phyloP scores from a whole-genome alignment of 305 asterid species.

The Solanum chacoense region DNA sequence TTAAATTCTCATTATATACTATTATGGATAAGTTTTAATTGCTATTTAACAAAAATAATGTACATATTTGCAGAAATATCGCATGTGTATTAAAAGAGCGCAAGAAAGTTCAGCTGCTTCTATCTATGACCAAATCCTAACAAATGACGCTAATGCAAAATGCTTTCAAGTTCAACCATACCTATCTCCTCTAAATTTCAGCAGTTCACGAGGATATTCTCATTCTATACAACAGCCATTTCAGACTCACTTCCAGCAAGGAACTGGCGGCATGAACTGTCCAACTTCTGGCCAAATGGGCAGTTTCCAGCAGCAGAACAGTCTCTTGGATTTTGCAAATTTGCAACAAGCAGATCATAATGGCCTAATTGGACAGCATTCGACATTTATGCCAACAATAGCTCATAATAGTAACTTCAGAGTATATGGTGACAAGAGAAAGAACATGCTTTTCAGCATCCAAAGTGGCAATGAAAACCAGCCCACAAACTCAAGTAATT shows the following conservation, averaged over 20 bases:
- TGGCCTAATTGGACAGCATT: slow-evolving; percentile 1
- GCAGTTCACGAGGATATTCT: not conserved
- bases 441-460: slow-evolving; percentile 23
- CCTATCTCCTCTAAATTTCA: not conserved
- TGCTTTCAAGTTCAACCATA: not conserved
- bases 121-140: slow-evolving; percentile 1
- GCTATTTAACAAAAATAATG: not conserved
- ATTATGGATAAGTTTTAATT: not conserved
- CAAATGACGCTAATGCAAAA: slow-evolving; percentile 8
- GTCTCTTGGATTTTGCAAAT: slow-evolving; percentile 2
- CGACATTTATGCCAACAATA: slow-evolving; percentile 3
- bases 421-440: slow-evolving; percentile 21
- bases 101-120: slow-evolving; percentile 19
- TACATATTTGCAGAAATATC: slow-evolving; percentile 48
- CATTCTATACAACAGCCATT: not conserved
- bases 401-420: slow-evolving; percentile 10
- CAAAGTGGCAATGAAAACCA: slow-evolving; percentile 1
- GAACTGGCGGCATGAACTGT: not conserved
- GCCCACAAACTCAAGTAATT: not conserved
- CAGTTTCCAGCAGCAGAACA: slow-evolving; percentile 1
- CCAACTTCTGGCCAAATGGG: not conserved
- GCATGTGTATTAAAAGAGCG: slow-evolving; percentile 33
- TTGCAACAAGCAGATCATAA: not conserved
- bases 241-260: not conserved
- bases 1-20: not conserved